Conservation (phyloP, 1,284 basidiomycete genomes). For the Tilletia caries region DNA sequence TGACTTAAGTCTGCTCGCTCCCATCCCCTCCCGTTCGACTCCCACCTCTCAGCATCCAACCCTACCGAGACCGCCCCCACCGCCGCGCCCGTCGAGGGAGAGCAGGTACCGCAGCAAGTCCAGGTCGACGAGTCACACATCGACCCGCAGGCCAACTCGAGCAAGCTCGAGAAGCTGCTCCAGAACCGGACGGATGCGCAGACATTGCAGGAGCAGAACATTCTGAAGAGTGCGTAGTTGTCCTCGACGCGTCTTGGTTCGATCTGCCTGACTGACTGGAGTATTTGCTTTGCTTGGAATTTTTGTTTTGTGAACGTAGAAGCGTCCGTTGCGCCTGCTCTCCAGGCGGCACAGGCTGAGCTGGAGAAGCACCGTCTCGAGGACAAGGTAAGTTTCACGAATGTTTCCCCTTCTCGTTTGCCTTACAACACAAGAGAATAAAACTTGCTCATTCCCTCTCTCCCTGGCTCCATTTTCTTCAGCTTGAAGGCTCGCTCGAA, state of each 20-base stretch:
- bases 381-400: constrained; percentile 21
- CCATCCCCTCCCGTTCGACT: too few species aligned
- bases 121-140: constrained; percentile 9
- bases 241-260: neutral
- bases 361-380: constrained; percentile 33
- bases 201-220: constrained; percentile 69
- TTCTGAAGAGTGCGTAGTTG: constrained; percentile 65
- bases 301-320: constrained; percentile 24
- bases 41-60: constrained; percentile 4
- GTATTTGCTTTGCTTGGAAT: neutral
- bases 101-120: neutral
- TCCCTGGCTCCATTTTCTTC: neutral
- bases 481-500: constrained; percentile 35
- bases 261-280: neutral
- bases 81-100: neutral
- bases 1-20: too few species aligned
- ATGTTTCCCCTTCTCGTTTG: neutral
- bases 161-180: constrained; percentile 63
- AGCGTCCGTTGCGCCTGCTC: constrained; percentile 33
- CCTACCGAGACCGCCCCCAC: neutral
- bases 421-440: too few species aligned
- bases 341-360: constrained; percentile 37
- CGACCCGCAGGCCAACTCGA: constrained; percentile 45
- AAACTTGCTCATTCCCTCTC: neutral
- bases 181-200: constrained; percentile 63